Evolutionary conservation across 495 filamentous ascomycete genomes (phyloP), one percentile per base, ranked within the genome.

Genomic region (Podospora bellae-mahoneyi): DNA sequence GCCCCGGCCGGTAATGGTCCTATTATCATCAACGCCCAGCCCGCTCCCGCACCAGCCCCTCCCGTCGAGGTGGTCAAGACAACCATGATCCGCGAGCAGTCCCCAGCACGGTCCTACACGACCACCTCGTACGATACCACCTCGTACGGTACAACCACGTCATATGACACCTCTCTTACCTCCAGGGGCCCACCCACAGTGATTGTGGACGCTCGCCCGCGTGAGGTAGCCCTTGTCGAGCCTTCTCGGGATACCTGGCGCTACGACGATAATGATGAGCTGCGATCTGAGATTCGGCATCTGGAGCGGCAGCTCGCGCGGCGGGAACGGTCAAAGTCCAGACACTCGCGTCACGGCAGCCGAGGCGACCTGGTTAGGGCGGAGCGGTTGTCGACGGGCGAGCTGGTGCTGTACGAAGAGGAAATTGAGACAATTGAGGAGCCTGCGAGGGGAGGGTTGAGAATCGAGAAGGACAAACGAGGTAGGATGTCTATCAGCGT

Each of bases 391-490:
- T 76, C 79, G 58, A 80, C 78, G 3, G 82, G 84, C 30, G 84
- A 88, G 70, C 79, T 88, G 58, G 80, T 87, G 20, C 72, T 84
- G 26, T 81, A 84, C 66, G 80, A 86, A 74, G 82, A 89, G 76
- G 75, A 82, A 72, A 74, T 83, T 20, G 81, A 87, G 81, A 72
- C 72, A 71, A 79, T 87, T 62, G 80, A 80, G 70, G 85, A 86
- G 71, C 77, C 79, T 48, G n/a, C 16, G 16, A 80, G 83, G 28
- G 79, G 80, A 32, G 86, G 86, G 19, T 84, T 90, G 23, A 85
- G 92, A 72, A 81, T 95, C 70, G 89, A 90, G 80, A 90, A 88
- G 82, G 91, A 96, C 76, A 88, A 88, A 79, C 92, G 86, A 90
- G 91, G 93, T 96, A 93, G 84, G 89, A 83, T 91, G 84, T 85